These are phyloP conservation scores for Starmerella potacharoeniae DNA, from an alignment of 805 yeast species.

Conservation along the genomic window DNA sequence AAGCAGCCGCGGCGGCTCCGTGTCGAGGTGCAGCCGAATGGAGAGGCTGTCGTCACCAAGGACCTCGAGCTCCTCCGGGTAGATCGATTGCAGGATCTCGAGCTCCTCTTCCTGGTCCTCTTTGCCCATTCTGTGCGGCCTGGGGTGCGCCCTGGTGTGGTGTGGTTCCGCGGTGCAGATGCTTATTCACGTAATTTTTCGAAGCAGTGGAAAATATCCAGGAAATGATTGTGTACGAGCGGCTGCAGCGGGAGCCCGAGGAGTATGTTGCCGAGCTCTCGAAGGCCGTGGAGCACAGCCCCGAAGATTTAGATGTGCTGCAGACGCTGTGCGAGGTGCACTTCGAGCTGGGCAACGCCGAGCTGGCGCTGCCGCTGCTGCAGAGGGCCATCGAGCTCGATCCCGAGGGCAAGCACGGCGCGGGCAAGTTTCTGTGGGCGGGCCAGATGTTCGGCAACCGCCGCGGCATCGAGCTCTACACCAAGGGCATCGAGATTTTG, in stretches of 20 bases:
- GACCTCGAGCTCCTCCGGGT: slow-evolving; percentile 74
- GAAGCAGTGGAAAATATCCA: background rate
- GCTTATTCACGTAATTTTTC: slow-evolving; percentile 2
- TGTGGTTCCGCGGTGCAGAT: background rate
- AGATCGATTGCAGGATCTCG: slow-evolving; percentile 79
- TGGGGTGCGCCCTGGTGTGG: background rate
- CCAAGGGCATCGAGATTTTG: slow-evolving; percentile 49
- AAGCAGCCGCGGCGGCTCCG: slow-evolving; percentile 49
- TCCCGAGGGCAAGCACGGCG: slow-evolving; percentile 51
- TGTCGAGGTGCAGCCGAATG: slow-evolving; percentile 54
- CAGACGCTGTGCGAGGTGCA: slow-evolving; percentile 57
- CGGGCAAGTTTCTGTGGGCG: slow-evolving; percentile 75
- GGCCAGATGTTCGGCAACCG: slow-evolving; percentile 84
- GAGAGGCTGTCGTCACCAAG: slow-evolving; percentile 41
- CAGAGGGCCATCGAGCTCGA: slow-evolving; percentile 55
- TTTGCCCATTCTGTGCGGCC: slow-evolving; percentile 27
- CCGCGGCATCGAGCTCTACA: slow-evolving; percentile 54
- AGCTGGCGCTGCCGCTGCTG: slow-evolving; percentile 59
- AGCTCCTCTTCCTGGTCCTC: slow-evolving; percentile 87
- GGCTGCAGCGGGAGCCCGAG: slow-evolving; percentile 33
- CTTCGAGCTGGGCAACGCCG: slow-evolving; percentile 70
- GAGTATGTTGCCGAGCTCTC: slow-evolving; percentile 41
- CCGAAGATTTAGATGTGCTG: slow-evolving; percentile 32
- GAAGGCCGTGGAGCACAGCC: slow-evolving; percentile 26
- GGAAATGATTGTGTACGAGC: slow-evolving; percentile 6